phyloP scores from a whole-genome alignment of 768 basidiomycete species.

The Gyrodon lividus region DNA sequence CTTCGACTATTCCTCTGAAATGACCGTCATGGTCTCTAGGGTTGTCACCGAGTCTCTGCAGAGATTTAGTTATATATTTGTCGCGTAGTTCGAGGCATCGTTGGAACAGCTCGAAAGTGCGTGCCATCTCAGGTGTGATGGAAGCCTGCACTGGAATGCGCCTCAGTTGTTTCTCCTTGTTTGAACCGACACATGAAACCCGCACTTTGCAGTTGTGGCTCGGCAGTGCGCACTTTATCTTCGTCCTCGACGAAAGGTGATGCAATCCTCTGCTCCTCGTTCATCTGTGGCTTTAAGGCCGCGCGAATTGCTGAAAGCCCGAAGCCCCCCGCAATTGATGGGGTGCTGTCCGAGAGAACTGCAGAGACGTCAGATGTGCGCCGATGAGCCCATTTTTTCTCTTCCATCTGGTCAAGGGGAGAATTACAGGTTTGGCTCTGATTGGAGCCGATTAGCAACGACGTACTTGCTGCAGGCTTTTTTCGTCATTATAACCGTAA shows the following conservation, averaged over 20 bases:
- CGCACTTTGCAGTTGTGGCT: conserved; percentile 34
- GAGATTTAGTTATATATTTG: conserved; percentile 88
- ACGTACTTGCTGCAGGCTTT: conserved; percentile 69
- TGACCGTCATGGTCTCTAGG: conserved; percentile 85
- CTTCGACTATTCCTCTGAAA: conserved; percentile 68
- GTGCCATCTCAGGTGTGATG: conserved; percentile 44
- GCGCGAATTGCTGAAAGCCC: conserved; percentile 37
- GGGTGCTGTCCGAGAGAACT: conserved; percentile 18
- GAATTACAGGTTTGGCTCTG: conserved; percentile 4
- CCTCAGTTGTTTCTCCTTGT: conserved; percentile 3
- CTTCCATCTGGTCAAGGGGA: conserved; percentile 56
- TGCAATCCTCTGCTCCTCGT: conserved; percentile 3
- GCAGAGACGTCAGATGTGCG: conserved; percentile 53
- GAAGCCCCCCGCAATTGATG: conserved; percentile 40
- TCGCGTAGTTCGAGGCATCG: conserved; percentile 89
- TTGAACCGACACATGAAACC: conserved; percentile 1
- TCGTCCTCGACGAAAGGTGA: conserved; percentile 35
- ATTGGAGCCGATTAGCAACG: background rate
- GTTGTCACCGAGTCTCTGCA: conserved; percentile 92
- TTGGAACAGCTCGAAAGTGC: conserved; percentile 70
- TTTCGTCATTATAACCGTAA: conserved; percentile 80
- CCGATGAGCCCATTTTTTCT: conserved; percentile 67
- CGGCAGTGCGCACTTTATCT: conserved; percentile 31
- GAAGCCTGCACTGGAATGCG: conserved; percentile 20
- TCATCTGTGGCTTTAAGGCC: conserved; percentile 22